phyloP scores from a whole-genome alignment of 2,329 filamentous ascomycete species.

The Lithohypha guttulata region DNA sequence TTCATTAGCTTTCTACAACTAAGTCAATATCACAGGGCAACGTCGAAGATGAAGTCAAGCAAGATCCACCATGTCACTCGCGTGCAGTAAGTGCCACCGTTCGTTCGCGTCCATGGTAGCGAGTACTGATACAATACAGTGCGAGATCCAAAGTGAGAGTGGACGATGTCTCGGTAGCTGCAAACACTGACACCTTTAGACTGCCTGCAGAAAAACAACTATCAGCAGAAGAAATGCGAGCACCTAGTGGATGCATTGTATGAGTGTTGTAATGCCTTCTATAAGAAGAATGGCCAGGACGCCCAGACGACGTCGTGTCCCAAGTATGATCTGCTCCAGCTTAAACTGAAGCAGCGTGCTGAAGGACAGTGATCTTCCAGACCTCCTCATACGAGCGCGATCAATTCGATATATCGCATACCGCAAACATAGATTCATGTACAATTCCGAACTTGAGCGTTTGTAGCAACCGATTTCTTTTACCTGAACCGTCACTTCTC shows the following conservation, averaged over 20 bases:
- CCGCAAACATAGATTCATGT: too few relatives aligned
- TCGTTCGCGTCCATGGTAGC: not conserved
- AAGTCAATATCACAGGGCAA: too few relatives aligned
- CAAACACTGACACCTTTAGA: conserved; percentile 38
- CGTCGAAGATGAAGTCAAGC: conserved; percentile 59
- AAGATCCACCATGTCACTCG: conserved; percentile 73
- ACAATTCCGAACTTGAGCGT: too few relatives aligned
- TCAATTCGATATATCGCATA: too few relatives aligned
- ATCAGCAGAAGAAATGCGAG: conserved; percentile 75
- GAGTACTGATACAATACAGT: conserved; percentile 39
- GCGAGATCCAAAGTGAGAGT: conserved; percentile 71
- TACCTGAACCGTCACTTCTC: conserved; percentile 42
- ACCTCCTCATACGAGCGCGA: too few relatives aligned
- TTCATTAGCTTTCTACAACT: too few relatives aligned
- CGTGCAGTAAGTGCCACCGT: conserved; percentile 53
- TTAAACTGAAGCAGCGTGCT: conserved; percentile 72
- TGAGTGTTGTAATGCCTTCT: conserved; percentile 85
- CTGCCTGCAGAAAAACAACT: conserved; percentile 74
- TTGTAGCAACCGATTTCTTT: conserved; percentile 25
- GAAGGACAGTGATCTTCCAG: conserved; percentile 6
- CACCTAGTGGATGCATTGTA: conserved; percentile 73
- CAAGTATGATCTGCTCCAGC: conserved; percentile 62
- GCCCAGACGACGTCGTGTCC: conserved; percentile 76
- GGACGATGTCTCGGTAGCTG: not conserved
- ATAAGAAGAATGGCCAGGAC: conserved; percentile 63